Percentiles rank a stretch among this genome's conserved stretches.
Evolutionary conservation across 2,329 filamentous ascomycete genomes (phyloP).

Genomic region (Rutstroemia sydowiana): DNA sequence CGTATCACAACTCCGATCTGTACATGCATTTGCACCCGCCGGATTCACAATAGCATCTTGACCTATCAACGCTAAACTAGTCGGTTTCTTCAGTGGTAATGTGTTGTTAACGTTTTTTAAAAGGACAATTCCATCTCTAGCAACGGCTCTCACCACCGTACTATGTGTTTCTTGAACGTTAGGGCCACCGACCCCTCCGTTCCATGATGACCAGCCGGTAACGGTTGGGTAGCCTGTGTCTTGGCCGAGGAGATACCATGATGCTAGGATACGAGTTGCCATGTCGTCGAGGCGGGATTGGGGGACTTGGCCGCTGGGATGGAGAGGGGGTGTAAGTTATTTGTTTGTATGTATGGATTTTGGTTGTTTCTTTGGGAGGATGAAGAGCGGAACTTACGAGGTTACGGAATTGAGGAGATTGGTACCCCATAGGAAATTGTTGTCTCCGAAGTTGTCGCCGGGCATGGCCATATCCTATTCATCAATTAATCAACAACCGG

Average conservation of each 20-base stretch:
- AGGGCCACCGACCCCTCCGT: constrained; percentile 21
- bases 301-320: constrained; percentile 45
- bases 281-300: constrained; percentile 60
- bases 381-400: constrained; percentile 24
- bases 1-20: constrained; percentile 51
- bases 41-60: constrained; percentile 54
- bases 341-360: background rate
- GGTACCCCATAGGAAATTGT: constrained; percentile 46
- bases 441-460: constrained; percentile 51
- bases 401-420: constrained; percentile 44
- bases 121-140: constrained; percentile 53
- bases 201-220: constrained; percentile 40
- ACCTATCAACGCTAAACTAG: constrained; percentile 53
- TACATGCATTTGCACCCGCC: constrained; percentile 55
- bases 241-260: constrained; percentile 53
- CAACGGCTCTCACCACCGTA: constrained; percentile 50
- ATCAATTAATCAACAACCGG: constrained; percentile 4
- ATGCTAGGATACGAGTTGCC: constrained; percentile 54
- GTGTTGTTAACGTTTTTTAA: constrained; percentile 55
- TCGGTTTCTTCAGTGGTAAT: constrained; percentile 48
- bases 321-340: constrained; percentile 4
- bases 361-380: constrained; percentile 6
- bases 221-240: constrained; percentile 39
- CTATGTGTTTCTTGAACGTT: constrained; percentile 54
- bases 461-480: constrained; percentile 67